Conservation (phyloP, 306 rosid species). For the Biancaea sappan region DNA sequence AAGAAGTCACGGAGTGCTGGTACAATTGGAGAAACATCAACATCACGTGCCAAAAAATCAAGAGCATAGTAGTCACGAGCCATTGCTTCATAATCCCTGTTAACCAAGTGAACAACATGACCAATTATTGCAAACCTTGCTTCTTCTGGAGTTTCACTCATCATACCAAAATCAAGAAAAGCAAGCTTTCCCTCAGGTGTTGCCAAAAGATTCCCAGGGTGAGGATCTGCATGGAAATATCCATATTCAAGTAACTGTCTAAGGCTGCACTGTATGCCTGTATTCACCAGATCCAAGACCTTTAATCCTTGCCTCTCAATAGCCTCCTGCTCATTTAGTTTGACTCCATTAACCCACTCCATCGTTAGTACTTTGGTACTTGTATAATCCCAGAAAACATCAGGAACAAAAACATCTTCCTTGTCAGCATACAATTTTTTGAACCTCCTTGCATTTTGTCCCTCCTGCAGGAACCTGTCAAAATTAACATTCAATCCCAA, state of each 20-base stretch:
- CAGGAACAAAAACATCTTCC: conserved; percentile 83
- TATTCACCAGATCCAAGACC: conserved; percentile 79
- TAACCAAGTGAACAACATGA: conserved; percentile 95
- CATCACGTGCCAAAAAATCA: conserved; percentile 78
- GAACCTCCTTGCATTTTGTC: conserved; percentile 85
- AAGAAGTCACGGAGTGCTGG: conserved; percentile 87
- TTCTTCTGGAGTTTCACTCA: conserved; percentile 96
- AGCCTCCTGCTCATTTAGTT: conserved; percentile 82
- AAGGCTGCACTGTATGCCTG: conserved; percentile 94
- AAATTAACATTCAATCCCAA: conserved; percentile 75
- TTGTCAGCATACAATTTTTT: conserved; percentile 88
- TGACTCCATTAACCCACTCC: conserved; percentile 96
- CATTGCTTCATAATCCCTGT: conserved; percentile 95
- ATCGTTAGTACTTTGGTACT: conserved; percentile 81
- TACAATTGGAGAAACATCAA: conserved; percentile 86
- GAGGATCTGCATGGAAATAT: conserved; percentile 96
- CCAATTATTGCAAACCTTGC: conserved; percentile 90
- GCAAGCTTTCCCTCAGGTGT: conserved; percentile 93
- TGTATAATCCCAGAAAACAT: conserved; percentile 90
- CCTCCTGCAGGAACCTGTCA: conserved; percentile 94
- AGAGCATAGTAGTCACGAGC: conserved; percentile 91
- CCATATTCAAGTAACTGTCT: conserved; percentile 94
- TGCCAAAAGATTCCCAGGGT: conserved; percentile 94
- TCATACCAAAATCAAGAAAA: conserved; percentile 95
- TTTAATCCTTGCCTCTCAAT: conserved; percentile 86